Evolutionary conservation across 2,329 filamentous ascomycete species (phyloP).

Genomic region (Cadophora malorum): DNA sequence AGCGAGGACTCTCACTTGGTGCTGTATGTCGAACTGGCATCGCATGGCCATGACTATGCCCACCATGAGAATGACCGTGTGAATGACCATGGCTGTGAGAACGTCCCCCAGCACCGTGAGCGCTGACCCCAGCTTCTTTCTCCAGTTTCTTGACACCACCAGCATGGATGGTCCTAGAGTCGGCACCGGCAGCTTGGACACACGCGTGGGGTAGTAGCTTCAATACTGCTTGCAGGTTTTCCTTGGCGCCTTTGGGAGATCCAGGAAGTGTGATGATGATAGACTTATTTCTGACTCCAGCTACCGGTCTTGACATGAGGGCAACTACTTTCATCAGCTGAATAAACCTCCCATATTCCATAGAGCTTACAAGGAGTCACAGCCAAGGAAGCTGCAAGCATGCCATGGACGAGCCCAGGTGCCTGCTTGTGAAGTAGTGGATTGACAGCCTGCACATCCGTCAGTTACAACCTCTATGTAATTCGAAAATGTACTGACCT

Average conservation of each 20-base stretch:
- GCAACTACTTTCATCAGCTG: conserved; percentile 66
- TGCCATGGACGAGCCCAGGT: conserved; percentile 90
- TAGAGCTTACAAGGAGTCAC: conserved; percentile 82
- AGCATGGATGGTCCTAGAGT: conserved; percentile 79
- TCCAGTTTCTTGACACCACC: conserved; percentile 87
- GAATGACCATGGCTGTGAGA: conserved; percentile 57
- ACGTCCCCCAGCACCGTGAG: conserved; percentile 47
- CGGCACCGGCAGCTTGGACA: conserved; percentile 80
- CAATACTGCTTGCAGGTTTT: conserved; percentile 88
- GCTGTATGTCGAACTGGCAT: conserved; percentile 76
- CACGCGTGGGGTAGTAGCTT: conserved; percentile 97
- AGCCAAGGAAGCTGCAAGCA: conserved; percentile 82
- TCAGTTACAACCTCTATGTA: conserved; percentile 22
- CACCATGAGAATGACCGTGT: conserved; percentile 53
- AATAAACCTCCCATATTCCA: conserved; percentile 13
- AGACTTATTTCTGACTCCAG: conserved; percentile 81
- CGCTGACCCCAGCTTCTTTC: conserved; percentile 72
- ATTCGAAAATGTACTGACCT: conserved; percentile 59
- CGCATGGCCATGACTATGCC: conserved; percentile 67
- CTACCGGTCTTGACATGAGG: conserved; percentile 93
- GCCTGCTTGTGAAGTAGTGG: conserved; percentile 84
- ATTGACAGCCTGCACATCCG: conserved; percentile 67
- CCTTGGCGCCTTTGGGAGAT: conserved; percentile 92
- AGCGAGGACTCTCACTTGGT: conserved; percentile 61
- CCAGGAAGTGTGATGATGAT: conserved; percentile 90